These are phyloP conservation scores for Cyberlindnera misumaiensis DNA, from an alignment of 805 yeast species.

Conservation along the genomic window DNA sequence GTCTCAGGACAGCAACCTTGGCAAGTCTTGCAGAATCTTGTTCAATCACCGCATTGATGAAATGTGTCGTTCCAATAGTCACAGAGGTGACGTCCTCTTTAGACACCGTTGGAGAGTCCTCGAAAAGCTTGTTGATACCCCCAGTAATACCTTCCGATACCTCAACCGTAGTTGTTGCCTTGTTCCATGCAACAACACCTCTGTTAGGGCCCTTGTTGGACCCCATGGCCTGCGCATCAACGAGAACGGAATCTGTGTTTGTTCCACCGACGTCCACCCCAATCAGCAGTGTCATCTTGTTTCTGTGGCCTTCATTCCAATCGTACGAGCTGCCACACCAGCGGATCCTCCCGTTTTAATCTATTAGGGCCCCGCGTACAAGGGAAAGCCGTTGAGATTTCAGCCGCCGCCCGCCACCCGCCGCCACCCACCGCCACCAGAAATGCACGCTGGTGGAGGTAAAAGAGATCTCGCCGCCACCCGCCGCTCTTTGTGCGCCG, in stretches of 20 bases:
- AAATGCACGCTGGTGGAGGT: too few relatives aligned
- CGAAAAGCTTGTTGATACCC: conserved; percentile 30
- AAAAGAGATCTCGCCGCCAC: too few relatives aligned
- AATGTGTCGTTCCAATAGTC: conserved; percentile 44
- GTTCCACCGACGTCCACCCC: conserved; percentile 49
- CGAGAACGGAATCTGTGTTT: conserved; percentile 41
- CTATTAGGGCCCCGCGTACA: too few relatives aligned
- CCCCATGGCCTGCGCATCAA: conserved; percentile 30
- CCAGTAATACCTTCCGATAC: conserved; percentile 35
- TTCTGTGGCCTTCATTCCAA: too few relatives aligned
- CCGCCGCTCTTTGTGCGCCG: too few relatives aligned
- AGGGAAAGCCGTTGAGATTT: too few relatives aligned
- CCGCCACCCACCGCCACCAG: too few relatives aligned
- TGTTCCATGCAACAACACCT: conserved; percentile 35
- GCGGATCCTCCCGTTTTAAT: too few relatives aligned
- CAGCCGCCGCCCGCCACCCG: too few relatives aligned
- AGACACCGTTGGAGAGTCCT: conserved; percentile 16
- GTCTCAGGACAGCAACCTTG: conserved; percentile 36
- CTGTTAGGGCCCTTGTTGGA: too few relatives aligned
- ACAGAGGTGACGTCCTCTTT: conserved; percentile 31
- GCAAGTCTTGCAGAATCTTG: conserved; percentile 35
- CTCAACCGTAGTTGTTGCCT: conserved; percentile 38
- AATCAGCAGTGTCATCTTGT: conserved; percentile 26
- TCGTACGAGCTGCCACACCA: too few relatives aligned
- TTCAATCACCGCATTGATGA: conserved; percentile 43